Evolutionary conservation across 106 monocot genomes (phyloP).

Genomic region (Posidonia australis): DNA sequence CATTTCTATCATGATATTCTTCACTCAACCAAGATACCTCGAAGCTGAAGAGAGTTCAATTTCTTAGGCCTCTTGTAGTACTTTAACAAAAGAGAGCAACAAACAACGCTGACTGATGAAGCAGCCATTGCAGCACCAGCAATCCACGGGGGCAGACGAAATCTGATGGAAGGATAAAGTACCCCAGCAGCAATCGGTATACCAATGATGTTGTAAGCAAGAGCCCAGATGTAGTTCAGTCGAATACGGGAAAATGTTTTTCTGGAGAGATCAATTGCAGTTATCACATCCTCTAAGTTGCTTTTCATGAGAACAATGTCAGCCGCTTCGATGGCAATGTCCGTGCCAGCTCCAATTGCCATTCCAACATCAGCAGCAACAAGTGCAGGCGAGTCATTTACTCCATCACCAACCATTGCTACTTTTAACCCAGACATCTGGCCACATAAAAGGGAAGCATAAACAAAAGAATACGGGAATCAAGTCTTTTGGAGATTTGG

Average conservation of each 20-base stretch:
- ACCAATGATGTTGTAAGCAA: slow-evolving; percentile 84
- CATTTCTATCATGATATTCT: background rate
- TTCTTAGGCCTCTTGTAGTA: slow-evolving; percentile 61
- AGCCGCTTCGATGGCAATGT: slow-evolving; percentile 90
- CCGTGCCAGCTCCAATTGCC: slow-evolving; percentile 89
- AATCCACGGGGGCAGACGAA: slow-evolving; percentile 82
- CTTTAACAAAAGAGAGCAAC: slow-evolving; percentile 73
- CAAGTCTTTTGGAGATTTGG: background rate
- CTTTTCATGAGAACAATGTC: slow-evolving; percentile 97
- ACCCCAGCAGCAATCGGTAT: slow-evolving; percentile 89
- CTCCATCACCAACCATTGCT: slow-evolving; percentile 96
- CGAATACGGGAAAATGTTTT: slow-evolving; percentile 75
- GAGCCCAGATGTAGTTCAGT: slow-evolving; percentile 83
- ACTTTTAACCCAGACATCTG: slow-evolving; percentile 75
- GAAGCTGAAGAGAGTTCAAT: slow-evolving; percentile 36
- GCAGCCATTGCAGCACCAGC: slow-evolving; percentile 88
- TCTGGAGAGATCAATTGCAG: slow-evolving; percentile 79
- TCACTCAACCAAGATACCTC: slow-evolving; percentile 32
- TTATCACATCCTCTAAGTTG: slow-evolving; percentile 88
- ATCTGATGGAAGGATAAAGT: slow-evolving; percentile 55
- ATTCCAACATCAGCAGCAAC: slow-evolving; percentile 87
- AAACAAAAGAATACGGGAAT: background rate
- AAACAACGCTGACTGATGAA: slow-evolving; percentile 87
- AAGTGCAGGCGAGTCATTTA: slow-evolving; percentile 86
- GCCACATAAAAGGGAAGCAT: background rate